phyloP scores from a whole-genome alignment of 2,329 filamentous ascomycete species.

The Ascocoryne sarcoides region DNA sequence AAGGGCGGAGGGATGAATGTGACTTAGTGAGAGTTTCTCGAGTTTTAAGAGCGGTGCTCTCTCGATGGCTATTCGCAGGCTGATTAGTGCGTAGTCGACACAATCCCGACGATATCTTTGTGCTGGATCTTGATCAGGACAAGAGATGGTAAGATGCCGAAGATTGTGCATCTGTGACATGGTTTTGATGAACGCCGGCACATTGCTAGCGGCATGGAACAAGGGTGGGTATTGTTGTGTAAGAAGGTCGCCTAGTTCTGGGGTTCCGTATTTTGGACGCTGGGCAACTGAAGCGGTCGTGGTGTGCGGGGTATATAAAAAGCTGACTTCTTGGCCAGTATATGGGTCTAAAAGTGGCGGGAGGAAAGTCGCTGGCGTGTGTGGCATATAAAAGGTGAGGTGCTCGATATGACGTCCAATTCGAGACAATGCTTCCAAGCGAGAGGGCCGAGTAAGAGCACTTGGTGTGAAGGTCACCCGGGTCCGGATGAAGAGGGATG shows the following conservation, averaged over 20 bases:
- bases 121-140: constrained; percentile 59
- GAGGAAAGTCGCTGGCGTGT: constrained; percentile 70
- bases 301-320: constrained; percentile 72
- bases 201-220: constrained; percentile 84
- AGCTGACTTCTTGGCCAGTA: constrained; percentile 69
- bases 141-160: constrained; percentile 66
- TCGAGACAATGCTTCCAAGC: constrained; percentile 64
- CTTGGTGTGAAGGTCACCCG: constrained; percentile 63
- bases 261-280: constrained; percentile 69
- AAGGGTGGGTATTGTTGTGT: constrained; percentile 81
- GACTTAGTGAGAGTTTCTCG: constrained; percentile 60
- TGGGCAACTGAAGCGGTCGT: constrained; percentile 52
- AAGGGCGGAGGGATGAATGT: constrained; percentile 67
- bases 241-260: constrained; percentile 70
- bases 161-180: constrained; percentile 61
- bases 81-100: constrained; percentile 85
- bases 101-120: constrained; percentile 67
- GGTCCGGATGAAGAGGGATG: constrained; percentile 59
- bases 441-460: constrained; percentile 65
- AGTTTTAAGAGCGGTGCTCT: constrained; percentile 58
- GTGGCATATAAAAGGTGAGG: constrained; percentile 68
- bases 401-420: constrained; percentile 74
- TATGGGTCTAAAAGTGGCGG: constrained; percentile 74
- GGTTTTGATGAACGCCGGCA: constrained; percentile 72
- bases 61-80: constrained; percentile 75